Percentiles rank a stretch among this genome's conserved stretches.
Conservation (phyloP, 2,329 filamentous ascomycete species). For the Juglanconis juglandina region DNA sequence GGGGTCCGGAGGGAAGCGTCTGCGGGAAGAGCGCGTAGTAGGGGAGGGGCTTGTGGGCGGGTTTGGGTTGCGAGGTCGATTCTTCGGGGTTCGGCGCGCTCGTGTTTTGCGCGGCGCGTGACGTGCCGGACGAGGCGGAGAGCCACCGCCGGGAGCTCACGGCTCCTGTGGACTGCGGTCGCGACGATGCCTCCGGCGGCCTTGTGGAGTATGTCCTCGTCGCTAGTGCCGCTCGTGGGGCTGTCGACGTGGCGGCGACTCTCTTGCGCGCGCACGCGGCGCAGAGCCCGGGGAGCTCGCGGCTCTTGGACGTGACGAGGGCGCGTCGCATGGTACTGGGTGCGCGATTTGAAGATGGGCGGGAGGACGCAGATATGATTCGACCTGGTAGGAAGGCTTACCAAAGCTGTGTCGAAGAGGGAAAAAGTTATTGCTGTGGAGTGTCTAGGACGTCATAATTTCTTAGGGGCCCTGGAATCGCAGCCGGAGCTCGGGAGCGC, state of each 20-base stretch:
- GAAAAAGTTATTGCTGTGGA: too few relatives aligned
- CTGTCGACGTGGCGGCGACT: not conserved
- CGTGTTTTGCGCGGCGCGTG: not conserved
- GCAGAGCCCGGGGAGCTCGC: constrained; percentile 4
- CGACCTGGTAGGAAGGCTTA: too few relatives aligned
- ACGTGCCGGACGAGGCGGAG: not conserved
- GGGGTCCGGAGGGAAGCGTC: constrained; percentile 73
- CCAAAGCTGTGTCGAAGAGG: too few relatives aligned
- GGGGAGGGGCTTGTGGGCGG: constrained; percentile 12
- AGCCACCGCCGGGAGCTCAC: not conserved
- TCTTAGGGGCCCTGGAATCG: too few relatives aligned
- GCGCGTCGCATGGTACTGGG: not conserved
- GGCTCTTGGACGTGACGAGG: not conserved
- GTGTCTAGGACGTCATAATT: too few relatives aligned
- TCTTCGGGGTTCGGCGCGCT: not conserved
- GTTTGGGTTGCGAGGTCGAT: not conserved
- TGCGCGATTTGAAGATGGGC: not conserved
- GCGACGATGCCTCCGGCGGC: not conserved
- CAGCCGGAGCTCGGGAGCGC: too few relatives aligned
- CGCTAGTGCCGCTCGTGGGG: not conserved
- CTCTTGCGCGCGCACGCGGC: constrained; percentile 4
- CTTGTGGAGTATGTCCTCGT: not conserved
- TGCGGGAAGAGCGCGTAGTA: constrained; percentile 86
- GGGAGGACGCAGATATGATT: too few relatives aligned
- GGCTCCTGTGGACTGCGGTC: too few relatives aligned